Evolutionary conservation across 805 yeast species (phyloP).

Genomic region (Candida verbasci): DNA sequence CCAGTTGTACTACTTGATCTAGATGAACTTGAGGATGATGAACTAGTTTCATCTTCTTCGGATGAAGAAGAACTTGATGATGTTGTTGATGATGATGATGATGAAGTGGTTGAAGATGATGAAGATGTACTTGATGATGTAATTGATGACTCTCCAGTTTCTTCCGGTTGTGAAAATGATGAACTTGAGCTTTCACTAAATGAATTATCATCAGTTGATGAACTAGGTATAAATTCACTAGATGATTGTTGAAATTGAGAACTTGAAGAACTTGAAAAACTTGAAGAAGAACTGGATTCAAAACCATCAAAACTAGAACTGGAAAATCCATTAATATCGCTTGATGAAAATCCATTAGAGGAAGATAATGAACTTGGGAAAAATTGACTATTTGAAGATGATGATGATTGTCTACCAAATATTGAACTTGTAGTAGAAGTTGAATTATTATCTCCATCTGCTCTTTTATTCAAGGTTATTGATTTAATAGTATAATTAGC

Average conservation of each 20-base stretch:
- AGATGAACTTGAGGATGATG: constrained; percentile 7
- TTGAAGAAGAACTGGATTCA: not conserved
- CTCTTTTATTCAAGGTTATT: constrained; percentile 5
- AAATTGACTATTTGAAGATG: not conserved
- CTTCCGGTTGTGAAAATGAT: not conserved
- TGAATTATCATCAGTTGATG: not conserved
- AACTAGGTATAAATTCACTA: not conserved
- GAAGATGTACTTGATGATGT: constrained; percentile 2
- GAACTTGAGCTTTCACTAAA: not conserved
- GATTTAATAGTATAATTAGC: not conserved
- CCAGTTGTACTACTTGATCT: constrained; percentile 1
- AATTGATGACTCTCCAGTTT: not conserved
- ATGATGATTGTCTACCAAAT: not conserved
- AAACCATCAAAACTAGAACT: not conserved
- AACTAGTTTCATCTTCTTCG: constrained; percentile 3
- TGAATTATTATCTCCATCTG: constrained; percentile 8
- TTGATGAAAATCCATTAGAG: not conserved
- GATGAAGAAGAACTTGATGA: constrained; percentile 4
- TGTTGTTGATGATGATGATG: constrained; percentile 5
- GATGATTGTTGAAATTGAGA: not conserved
- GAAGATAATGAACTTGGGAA: not conserved
- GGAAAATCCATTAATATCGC: not conserved
- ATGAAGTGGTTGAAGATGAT: not conserved
- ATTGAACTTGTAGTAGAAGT: constrained; percentile 1
- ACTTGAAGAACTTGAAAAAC: not conserved